Base-by-base conservation (phyloP, 208 protist genomes). In the Balamuthia mandrillaris region DNA sequence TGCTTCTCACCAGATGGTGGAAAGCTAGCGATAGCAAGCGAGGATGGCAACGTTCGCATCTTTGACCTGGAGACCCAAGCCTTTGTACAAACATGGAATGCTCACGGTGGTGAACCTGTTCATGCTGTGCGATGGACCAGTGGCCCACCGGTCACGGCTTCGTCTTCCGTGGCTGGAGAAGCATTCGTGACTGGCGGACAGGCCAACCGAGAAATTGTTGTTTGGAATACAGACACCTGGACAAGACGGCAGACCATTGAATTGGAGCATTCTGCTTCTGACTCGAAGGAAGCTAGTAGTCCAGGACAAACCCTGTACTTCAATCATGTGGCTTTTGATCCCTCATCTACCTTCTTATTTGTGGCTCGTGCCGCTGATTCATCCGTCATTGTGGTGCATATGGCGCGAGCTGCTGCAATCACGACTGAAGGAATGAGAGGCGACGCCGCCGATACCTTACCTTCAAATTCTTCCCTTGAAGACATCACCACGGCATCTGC, bases 291-390 rank as follows among this genome's bases (percentile, higher is more conserved):
- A 10, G 41, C 27, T 33, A 33, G 9, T 10, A n/a, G 18, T 52
- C 14, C 10, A 52, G 14, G 9, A 12, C 74, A 81, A 35, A 60
- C n/a, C n/a, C 35, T 81, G 5, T 39, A 44, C 14, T 81, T 81
- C 52, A 81, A 81, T 41, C 74, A 81, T 41, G 42, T 81, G 31
- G 45, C 35, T 12, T 51, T 81, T n/a, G 74, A 81, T 3, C n/a
- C 74, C 42, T 31, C 74, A n/a, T 31, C 49, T 18, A 24, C 7
- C 33, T 81, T 61, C 52, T 51, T 81, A 35, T 81, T 81, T 81
- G 74, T 81, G 31, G 74, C 74, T 35, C 56, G 61, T n/a, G 74
- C 74, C 24, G 44, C 24, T 16, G 42, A 31, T 21, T 63, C 74
- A 18, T 63, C 51, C 14, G 56, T 81, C 74, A 41, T 81, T n/a